phyloP scores from a whole-genome alignment of 2,329 filamentous ascomycete genomes.

The Alternaria ventricosa region DNA sequence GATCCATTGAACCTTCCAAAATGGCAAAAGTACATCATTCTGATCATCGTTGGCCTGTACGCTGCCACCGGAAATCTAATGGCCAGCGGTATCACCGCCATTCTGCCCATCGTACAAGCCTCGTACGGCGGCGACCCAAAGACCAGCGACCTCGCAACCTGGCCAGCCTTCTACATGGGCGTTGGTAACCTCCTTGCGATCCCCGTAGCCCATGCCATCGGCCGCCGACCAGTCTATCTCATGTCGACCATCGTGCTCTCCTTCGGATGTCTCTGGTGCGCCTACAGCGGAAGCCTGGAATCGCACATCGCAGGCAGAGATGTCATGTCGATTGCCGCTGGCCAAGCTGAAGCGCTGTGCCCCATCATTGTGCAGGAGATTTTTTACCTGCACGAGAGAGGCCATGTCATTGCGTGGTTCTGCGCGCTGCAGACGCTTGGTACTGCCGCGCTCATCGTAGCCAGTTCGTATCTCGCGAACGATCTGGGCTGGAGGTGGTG shows the following conservation, averaged over 20 bases:
- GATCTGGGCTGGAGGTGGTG: conserved; percentile 20
- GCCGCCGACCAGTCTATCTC: conserved; percentile 16
- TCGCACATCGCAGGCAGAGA: conserved; percentile 18
- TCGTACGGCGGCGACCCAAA: conserved; percentile 10
- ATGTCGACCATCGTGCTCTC: conserved; percentile 13
- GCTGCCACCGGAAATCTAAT: conserved; percentile 15
- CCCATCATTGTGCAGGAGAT: conserved; percentile 17
- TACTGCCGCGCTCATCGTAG: conserved; percentile 13
- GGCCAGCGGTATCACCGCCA: conserved; percentile 17
- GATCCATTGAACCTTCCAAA: conserved; percentile 15
- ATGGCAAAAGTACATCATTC: conserved; percentile 18
- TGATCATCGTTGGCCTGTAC: conserved; percentile 16
- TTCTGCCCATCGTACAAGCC: conserved; percentile 9
- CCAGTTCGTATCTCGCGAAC: conserved; percentile 15
- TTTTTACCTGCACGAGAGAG: conserved; percentile 15
- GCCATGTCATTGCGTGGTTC: conserved; percentile 17
- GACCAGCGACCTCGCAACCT: conserved; percentile 14
- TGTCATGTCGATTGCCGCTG: conserved; percentile 19
- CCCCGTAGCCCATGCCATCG: conserved; percentile 14
- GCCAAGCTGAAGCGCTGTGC: conserved; percentile 17
- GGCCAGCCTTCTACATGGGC: conserved; percentile 21
- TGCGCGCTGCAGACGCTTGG: conserved; percentile 17
- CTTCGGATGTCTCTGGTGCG: conserved; percentile 16
- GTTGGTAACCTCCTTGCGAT: conserved; percentile 17
- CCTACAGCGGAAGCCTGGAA: conserved; percentile 6